Conservation (phyloP, 1,284 basidiomycete species). For the Athelia sp. region DNA sequence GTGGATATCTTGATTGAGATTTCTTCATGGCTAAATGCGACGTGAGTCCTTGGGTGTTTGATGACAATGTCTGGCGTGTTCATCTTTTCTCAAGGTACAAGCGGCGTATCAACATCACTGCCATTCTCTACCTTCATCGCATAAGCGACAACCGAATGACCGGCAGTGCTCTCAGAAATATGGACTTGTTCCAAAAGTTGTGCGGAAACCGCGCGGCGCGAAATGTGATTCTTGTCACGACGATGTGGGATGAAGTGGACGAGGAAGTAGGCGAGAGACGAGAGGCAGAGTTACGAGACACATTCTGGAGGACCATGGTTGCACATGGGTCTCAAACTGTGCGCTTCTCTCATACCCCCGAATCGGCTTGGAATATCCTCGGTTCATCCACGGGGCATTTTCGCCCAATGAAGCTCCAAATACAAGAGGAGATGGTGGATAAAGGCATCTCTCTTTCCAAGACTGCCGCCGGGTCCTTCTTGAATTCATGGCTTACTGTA, state of each 20-base stretch:
- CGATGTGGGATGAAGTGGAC: slow-evolving; percentile 41
- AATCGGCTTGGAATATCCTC: too few species aligned
- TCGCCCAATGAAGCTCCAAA: too few species aligned
- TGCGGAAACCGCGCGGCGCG: slow-evolving; percentile 44
- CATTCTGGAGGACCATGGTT: too few species aligned
- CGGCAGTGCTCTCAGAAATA: slow-evolving; percentile 46
- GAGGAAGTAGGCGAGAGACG: too few species aligned
- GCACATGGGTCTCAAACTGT: too few species aligned
- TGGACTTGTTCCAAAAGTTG: slow-evolving; percentile 43
- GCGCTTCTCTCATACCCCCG: too few species aligned
- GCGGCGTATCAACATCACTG: slow-evolving; percentile 30
- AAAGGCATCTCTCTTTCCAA: too few species aligned
- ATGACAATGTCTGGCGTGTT: slow-evolving; percentile 3
- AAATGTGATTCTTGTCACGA: slow-evolving; percentile 46
- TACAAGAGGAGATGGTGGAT: too few species aligned
- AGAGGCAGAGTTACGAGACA: too few species aligned
- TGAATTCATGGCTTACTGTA: too few species aligned
- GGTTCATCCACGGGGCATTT: too few species aligned
- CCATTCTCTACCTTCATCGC: slow-evolving; percentile 51
- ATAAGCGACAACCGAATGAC: slow-evolving; percentile 48
- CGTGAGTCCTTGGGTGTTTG: slow-evolving; percentile 16
- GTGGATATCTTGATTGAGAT: slow-evolving; percentile 31
- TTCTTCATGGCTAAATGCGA: slow-evolving; percentile 26
- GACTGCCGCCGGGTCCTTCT: too few species aligned
- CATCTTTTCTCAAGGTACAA: slow-evolving; percentile 31